Evolutionary conservation across 306 rosid species (phyloP).

Genomic region (Hylodesmum podocarpum): DNA sequence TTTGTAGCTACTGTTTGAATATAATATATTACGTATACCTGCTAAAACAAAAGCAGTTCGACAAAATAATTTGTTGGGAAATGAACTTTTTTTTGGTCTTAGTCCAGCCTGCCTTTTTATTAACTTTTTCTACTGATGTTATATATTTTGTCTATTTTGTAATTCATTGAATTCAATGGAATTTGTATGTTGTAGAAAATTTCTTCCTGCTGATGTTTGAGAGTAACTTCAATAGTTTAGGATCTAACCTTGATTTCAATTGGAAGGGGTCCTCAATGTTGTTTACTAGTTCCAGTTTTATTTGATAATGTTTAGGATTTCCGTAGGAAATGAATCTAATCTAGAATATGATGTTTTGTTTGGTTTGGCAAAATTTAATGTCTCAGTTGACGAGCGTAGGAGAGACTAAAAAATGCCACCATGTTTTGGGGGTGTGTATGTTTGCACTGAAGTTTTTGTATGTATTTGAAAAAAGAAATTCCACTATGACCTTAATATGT

Average conservation of each 20-base stretch:
- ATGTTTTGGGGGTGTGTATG: background rate
- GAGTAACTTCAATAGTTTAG: background rate
- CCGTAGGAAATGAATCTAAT: constrained; percentile 8
- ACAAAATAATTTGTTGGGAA: background rate
- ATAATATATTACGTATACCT: background rate
- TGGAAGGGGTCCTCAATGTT: background rate
- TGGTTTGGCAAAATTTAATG: background rate
- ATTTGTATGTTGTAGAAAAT: background rate
- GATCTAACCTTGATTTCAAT: background rate
- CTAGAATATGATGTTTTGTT: background rate
- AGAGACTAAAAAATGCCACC: background rate
- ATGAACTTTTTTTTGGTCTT: background rate
- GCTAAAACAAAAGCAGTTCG: background rate
- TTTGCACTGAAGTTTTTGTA: background rate
- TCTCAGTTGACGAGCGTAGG: background rate
- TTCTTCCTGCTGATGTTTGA: constrained; percentile 20
- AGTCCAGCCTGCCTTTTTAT: background rate
- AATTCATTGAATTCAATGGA: background rate
- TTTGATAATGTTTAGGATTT: background rate
- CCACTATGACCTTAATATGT: background rate
- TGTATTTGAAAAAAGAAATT: background rate
- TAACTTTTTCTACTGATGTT: background rate
- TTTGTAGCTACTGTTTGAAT: background rate
- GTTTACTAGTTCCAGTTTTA: background rate
- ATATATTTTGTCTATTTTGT: constrained; percentile 2